Conservation (phyloP, 1,284 basidiomycete genomes). For the Pterulicium gracile region DNA sequence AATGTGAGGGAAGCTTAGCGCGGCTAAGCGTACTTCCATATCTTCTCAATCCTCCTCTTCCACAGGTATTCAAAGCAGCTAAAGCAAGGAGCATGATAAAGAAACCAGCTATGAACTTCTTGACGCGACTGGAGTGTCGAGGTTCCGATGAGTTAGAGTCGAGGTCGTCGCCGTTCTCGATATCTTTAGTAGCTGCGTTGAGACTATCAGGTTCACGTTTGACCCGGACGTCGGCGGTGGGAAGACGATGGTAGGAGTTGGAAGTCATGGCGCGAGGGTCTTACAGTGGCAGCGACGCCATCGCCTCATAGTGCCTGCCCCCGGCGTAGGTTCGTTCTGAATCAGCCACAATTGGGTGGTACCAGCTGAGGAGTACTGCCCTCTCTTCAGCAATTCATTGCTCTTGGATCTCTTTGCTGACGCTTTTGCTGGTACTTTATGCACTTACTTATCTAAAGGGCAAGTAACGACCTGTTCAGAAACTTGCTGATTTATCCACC, state of each 20-base stretch:
- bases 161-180: not conserved
- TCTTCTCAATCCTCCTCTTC: not conserved
- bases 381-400: too few relatives aligned
- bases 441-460: too few relatives aligned
- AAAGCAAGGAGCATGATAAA: not conserved
- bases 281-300: too few relatives aligned
- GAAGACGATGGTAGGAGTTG: conserved; percentile 1
- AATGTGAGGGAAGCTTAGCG: conserved; percentile 32
- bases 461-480: too few relatives aligned
- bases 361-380: too few relatives aligned
- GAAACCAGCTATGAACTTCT: not conserved
- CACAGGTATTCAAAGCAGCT: not conserved
- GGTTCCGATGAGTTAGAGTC: not conserved
- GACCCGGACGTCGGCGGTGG: conserved; percentile 1
- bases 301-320: too few relatives aligned
- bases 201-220: not conserved
- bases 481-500: too few relatives aligned
- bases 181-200: not conserved
- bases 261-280: not conserved
- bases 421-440: too few relatives aligned
- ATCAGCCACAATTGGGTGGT: too few relatives aligned
- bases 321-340: too few relatives aligned
- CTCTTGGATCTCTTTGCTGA: too few relatives aligned
- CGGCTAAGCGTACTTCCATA: conserved; percentile 35
- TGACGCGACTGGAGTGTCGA: not conserved